phyloP scores from a whole-genome alignment of 306 rosid genomes.

The Alnus rubra region DNA sequence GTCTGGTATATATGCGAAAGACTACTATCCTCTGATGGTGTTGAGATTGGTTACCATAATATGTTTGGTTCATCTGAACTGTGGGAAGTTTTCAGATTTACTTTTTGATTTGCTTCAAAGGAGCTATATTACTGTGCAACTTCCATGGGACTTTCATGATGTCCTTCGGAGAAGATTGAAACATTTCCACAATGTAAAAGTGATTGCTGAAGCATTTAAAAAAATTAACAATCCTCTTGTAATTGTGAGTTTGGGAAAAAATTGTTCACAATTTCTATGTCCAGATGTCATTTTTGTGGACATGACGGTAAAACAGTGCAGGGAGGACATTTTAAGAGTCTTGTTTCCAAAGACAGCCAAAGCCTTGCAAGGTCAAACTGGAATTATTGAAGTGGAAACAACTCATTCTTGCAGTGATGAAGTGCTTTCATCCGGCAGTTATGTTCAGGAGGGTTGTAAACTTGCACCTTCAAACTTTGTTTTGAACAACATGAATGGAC shows the following conservation, averaged over 20 bases:
- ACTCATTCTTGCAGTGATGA: conserved; percentile 4
- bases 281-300: conserved; percentile 45
- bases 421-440: conserved; percentile 12
- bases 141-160: conserved; percentile 41
- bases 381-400: conserved; percentile 8
- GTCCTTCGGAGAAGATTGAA: conserved; percentile 28
- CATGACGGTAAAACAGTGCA: conserved; percentile 22
- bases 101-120: conserved; percentile 27
- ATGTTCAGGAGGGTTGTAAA: background rate
- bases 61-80: conserved; percentile 48
- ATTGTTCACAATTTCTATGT: conserved; percentile 13
- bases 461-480: conserved; percentile 5
- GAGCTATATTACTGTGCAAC: conserved; percentile 12
- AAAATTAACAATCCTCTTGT: conserved; percentile 52
- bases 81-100: conserved; percentile 23
- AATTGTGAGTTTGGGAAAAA: conserved; percentile 30
- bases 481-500: background rate
- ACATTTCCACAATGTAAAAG: conserved; percentile 8
- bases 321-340: conserved; percentile 23
- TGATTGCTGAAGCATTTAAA: conserved; percentile 49
- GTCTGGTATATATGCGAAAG: conserved; percentile 10
- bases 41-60: conserved; percentile 40
- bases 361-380: conserved; percentile 1
- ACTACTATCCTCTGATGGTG: conserved; percentile 39
- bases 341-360: conserved; percentile 34